Conservation (phyloP, 441 rosid genomes). For the Populus hybrid region DNA sequence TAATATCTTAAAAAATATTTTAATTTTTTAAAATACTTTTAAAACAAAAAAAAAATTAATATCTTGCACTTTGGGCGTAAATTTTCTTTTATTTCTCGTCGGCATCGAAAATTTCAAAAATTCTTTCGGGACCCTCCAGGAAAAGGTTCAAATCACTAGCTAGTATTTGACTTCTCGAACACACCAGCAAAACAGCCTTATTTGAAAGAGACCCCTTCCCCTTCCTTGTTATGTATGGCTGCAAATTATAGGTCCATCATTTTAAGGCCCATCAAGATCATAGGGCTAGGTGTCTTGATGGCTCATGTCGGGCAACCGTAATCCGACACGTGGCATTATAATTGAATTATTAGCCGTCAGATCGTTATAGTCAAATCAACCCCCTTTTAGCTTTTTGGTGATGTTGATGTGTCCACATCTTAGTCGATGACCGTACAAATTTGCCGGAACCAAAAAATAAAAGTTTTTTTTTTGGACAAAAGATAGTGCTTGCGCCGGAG, state of each 20-base stretch:
- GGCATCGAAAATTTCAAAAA: background rate
- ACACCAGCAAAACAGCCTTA: background rate
- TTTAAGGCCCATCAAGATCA: background rate
- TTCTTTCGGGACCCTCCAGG: background rate
- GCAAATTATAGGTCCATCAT: background rate
- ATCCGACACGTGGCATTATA: background rate
- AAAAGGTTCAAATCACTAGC: background rate
- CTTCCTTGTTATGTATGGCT: background rate
- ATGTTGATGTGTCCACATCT: background rate
- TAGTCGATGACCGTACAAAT: background rate
- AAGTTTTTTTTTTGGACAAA: too few species aligned
- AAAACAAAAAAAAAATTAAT: too few species aligned
- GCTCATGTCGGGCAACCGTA: background rate
- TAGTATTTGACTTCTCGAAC: background rate
- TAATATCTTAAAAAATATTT: too few species aligned
- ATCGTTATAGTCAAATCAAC: background rate
- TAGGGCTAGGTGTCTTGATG: background rate
- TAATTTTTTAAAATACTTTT: too few species aligned
- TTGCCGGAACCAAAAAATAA: background rate
- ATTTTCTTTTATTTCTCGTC: background rate
- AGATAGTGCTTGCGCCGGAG: background rate
- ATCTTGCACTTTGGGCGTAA: too few species aligned
- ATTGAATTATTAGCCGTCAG: background rate
- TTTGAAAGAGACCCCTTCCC: background rate
- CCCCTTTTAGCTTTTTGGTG: background rate